These are phyloP conservation scores for Penicillium sp. DNA, from an alignment of 2,329 filamentous ascomycete genomes.

Conservation along the genomic window DNA sequence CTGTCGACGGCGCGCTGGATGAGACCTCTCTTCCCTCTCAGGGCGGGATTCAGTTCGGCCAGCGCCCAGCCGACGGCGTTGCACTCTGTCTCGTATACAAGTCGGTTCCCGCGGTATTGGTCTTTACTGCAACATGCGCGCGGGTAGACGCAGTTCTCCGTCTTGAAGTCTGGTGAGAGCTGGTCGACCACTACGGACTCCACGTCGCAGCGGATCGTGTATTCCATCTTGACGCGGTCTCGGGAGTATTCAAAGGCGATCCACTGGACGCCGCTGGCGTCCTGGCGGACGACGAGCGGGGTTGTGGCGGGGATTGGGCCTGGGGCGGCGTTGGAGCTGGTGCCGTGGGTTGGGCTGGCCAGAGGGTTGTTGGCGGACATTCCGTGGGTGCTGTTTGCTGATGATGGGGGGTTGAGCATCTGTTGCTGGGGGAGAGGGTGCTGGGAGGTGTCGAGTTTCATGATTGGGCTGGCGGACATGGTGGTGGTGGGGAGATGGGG, in stretches of 20 bases:
- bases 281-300: conserved; percentile 88
- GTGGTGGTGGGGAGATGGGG: conserved; percentile 49
- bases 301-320: conserved; percentile 97
- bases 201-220: conserved; percentile 96
- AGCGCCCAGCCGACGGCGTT: conserved; percentile 99
- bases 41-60: conserved; percentile 85
- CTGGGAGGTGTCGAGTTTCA: conserved; percentile 49
- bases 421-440: conserved; percentile 38
- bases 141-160: conserved; percentile 97
- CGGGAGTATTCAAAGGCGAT: conserved; percentile 98
- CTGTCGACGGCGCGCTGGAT: conserved; percentile 98
- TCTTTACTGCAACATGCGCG: conserved; percentile 93
- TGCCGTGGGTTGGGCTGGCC: conserved; percentile 55
- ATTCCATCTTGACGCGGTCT: conserved; percentile 98
- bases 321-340: conserved; percentile 89
- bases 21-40: conserved; percentile 89
- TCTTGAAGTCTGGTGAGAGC: conserved; percentile 86
- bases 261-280: conserved; percentile 97
- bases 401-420: conserved; percentile 43
- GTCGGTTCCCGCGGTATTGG: conserved; percentile 90
- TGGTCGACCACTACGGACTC: conserved; percentile 93
- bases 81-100: conserved; percentile 97
- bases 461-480: conserved; percentile 63
- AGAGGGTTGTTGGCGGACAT: conserved; percentile 35
- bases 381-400: conserved; percentile 58